These are phyloP conservation scores for Acorus calamus DNA, from an alignment of 106 monocot species.

Conservation along the genomic window DNA sequence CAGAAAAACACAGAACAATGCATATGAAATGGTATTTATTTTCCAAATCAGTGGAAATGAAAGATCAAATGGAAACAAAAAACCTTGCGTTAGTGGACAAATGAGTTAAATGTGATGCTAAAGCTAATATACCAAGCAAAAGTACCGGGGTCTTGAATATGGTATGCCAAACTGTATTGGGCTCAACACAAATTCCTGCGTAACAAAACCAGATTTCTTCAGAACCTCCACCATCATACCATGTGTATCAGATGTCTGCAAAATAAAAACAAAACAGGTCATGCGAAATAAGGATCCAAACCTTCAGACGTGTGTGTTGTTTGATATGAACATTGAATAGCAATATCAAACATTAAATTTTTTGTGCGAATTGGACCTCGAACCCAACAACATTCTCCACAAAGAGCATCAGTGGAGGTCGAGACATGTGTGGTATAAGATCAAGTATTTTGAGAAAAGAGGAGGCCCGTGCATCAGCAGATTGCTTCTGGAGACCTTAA, in stretches of 20 bases:
- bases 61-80: too few relatives aligned
- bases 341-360: too few relatives aligned
- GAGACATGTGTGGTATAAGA: slow-evolving; percentile 49
- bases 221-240: slow-evolving; percentile 52
- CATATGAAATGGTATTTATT: too few relatives aligned
- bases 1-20: too few relatives aligned
- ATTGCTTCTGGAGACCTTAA: slow-evolving; percentile 88
- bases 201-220: slow-evolving; percentile 40
- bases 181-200: slow-evolving; percentile 82
- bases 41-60: too few relatives aligned
- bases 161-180: slow-evolving; percentile 87
- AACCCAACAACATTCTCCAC: slow-evolving; percentile 98
- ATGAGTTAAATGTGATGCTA: too few relatives aligned
- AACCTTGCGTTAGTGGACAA: too few relatives aligned
- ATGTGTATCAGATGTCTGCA: slow-evolving; percentile 85
- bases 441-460: slow-evolving; percentile 81
- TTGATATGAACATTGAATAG: too few relatives aligned
- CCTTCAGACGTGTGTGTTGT: neutral
- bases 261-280: slow-evolving; percentile 1
- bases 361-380: slow-evolving; percentile 46
- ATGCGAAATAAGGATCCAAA: neutral
- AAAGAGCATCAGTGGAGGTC: slow-evolving; percentile 72
- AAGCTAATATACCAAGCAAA: slow-evolving; percentile 61
- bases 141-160: slow-evolving; percentile 95
- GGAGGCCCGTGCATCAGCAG: slow-evolving; percentile 84